Evolutionary conservation across 768 basidiomycete genomes (phyloP).

Genomic region (Naganishia friedmannii): DNA sequence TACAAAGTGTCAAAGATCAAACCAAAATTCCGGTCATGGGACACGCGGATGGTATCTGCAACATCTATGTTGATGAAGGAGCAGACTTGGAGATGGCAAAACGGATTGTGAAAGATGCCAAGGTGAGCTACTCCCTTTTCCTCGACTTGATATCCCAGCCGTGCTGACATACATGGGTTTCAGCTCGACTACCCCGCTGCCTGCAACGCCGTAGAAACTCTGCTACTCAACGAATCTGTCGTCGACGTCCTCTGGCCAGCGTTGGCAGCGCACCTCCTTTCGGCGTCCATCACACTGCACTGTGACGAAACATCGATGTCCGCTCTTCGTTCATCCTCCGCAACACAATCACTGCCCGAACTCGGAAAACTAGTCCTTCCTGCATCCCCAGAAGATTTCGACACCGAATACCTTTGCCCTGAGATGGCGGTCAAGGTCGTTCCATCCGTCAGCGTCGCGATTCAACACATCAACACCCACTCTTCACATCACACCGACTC

Average conservation of each 20-base stretch:
- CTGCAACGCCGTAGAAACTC: conserved; percentile 87
- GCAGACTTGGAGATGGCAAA: conserved; percentile 77
- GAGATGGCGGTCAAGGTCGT: conserved; percentile 76
- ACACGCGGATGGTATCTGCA: conserved; percentile 93
- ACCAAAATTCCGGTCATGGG: conserved; percentile 98
- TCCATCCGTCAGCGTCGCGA: conserved; percentile 69
- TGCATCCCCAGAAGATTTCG: conserved; percentile 66
- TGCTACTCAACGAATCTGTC: conserved; percentile 75
- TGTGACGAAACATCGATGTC: conserved; percentile 69
- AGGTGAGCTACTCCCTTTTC: conserved; percentile 58
- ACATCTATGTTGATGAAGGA: conserved; percentile 78
- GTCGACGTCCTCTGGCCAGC: conserved; percentile 73
- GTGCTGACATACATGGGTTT: not conserved
- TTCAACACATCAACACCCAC: conserved; percentile 84
- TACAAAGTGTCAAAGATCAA: conserved; percentile 78
- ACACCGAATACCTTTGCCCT: conserved; percentile 82
- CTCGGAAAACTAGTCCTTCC: conserved; percentile 55
- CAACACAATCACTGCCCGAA: conserved; percentile 34
- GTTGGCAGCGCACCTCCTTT: conserved; percentile 70
- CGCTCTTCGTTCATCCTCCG: conserved; percentile 54
- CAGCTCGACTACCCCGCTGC: conserved; percentile 93
- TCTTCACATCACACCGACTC: conserved; percentile 93
- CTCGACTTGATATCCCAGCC: not conserved
- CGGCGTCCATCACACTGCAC: conserved; percentile 68
- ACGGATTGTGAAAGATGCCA: conserved; percentile 80